Evolutionary conservation across 2,329 filamentous ascomycete genomes (phyloP).

Genomic region (Neofusicoccum cordaticola): DNA sequence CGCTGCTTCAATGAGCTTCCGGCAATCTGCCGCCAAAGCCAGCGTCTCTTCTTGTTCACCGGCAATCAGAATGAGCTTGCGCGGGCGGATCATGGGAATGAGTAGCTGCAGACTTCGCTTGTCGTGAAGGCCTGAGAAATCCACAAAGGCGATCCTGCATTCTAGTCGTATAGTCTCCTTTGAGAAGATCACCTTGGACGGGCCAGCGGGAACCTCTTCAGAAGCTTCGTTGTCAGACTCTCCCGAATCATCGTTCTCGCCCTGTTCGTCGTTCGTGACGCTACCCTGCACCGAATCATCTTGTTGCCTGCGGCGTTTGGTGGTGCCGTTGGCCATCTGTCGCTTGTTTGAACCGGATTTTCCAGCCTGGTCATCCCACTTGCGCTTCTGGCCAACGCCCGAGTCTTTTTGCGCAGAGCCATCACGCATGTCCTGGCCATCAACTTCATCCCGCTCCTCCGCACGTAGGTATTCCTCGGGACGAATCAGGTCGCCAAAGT

Average conservation of each 20-base stretch:
- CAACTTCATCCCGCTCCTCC: constrained; percentile 79
- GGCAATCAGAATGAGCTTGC: constrained; percentile 89
- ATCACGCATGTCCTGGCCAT: constrained; percentile 60
- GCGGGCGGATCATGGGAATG: constrained; percentile 87
- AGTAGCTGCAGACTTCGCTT: constrained; percentile 92
- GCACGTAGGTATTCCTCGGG: constrained; percentile 91
- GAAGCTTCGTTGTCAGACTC: constrained; percentile 52
- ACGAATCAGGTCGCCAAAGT: constrained; percentile 90
- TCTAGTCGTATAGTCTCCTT: constrained; percentile 65
- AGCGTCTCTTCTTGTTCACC: constrained; percentile 73
- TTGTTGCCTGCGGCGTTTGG: constrained; percentile 57
- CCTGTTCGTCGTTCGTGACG: constrained; percentile 19
- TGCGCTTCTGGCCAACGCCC: constrained; percentile 81
- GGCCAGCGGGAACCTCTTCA: constrained; percentile 56
- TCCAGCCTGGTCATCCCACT: constrained; percentile 70
- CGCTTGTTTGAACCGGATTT: constrained; percentile 34
- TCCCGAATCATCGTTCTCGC: constrained; percentile 47
- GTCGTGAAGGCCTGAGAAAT: constrained; percentile 90
- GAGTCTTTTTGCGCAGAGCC: constrained; percentile 46
- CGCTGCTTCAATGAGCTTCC: constrained; percentile 58
- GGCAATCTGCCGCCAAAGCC: constrained; percentile 75
- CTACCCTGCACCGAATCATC: constrained; percentile 31
- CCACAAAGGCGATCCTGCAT: constrained; percentile 79
- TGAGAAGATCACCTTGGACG: constrained; percentile 70
- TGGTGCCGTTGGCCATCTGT: constrained; percentile 42